Base-by-base conservation (phyloP, 2,329 filamentous ascomycete genomes). In the Tothia fuscella region DNA sequence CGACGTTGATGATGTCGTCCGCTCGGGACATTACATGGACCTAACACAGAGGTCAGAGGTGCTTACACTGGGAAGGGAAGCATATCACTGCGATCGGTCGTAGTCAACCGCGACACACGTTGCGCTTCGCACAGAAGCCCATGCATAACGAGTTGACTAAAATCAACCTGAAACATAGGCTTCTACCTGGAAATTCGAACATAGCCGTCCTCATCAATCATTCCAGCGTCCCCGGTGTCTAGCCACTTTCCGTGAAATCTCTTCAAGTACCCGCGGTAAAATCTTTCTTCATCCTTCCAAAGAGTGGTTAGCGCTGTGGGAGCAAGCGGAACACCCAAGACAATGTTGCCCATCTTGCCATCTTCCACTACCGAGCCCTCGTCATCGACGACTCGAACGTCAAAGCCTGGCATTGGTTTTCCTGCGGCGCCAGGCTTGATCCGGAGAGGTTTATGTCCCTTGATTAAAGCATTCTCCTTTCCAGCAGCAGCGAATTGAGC, bases 1-100 rank as follows among this genome's bases (percentile, higher is more conserved):
- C 88, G n/a, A 94, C 88, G 55, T 95, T 95, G 55, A 95, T 87
- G 46, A 95, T 81, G 58, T 95, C 88, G 63, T 95, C 88, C 24
- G 70, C 71, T 41, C 76, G 60, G 3, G 69, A 67, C 72, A 80
- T 78, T 50, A 80, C 68, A 50, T 76, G 71, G 24, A 78, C 66
- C 50, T 77, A 77, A 4, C 74, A 29, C n/a, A n/a, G n/a, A n/a
- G n/a, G n/a, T n/a, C n/a, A n/a, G n/a, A n/a, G 9, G 6, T 12
- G 19, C 10, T 10, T 14, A 16, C 10, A 7, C 9, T 37, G 9
- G 12, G 22, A 16, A 34, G 20, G 31, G 9, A 34, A 17, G 9
- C 31, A 34, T 17, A 19, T 10, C 9, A 25, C 12, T 29, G 14
- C 7, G 29, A 17, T 10, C 25, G 19, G n/a, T n/a, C n/a, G n/a